These are phyloP conservation scores for Grifola frondosa DNA, from an alignment of 1,284 basidiomycete species.

Conservation along the genomic window DNA sequence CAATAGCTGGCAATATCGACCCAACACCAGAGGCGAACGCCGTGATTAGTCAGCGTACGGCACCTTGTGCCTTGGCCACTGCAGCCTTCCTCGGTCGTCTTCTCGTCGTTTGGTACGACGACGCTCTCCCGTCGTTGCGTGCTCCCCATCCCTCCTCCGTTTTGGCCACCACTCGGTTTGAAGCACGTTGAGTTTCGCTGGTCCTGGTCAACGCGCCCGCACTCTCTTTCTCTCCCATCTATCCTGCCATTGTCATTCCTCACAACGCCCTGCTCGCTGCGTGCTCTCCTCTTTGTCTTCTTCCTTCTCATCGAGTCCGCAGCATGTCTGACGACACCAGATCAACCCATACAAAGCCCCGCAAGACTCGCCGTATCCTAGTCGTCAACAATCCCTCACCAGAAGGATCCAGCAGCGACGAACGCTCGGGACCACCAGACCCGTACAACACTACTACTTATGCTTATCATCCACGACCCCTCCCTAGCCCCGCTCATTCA, in stretches of 20 bases:
- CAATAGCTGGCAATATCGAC: too few species aligned
- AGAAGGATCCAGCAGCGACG: conserved; percentile 45
- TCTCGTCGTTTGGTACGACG: conserved; percentile 26
- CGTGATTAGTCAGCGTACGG: conserved; percentile 24
- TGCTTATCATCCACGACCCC: conserved; percentile 31
- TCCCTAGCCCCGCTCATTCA: conserved; percentile 25
- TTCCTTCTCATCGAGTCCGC: conserved; percentile 3
- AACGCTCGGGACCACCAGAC: conserved; percentile 26
- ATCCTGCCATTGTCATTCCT: conserved; percentile 16
- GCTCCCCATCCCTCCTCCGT: conserved; percentile 1
- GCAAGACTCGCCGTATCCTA: conserved; percentile 36
- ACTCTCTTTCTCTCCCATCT: conserved; percentile 9
- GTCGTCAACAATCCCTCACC: conserved; percentile 62
- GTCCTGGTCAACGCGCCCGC: conserved; percentile 12
- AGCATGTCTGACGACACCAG: conserved; percentile 46
- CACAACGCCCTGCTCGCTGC: conserved; percentile 9
- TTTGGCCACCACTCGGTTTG: not conserved
- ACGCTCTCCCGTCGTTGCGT: conserved; percentile 12
- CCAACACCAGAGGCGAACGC: too few species aligned
- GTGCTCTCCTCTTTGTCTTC: not conserved
- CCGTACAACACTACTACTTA: conserved; percentile 20
- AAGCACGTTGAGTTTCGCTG: conserved; percentile 15
- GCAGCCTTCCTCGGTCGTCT: conserved; percentile 17
- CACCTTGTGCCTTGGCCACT: conserved; percentile 21
- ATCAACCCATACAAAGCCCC: conserved; percentile 29